Conservation (phyloP, 2,329 filamentous ascomycete genomes). For the Fusarium torulosum region DNA sequence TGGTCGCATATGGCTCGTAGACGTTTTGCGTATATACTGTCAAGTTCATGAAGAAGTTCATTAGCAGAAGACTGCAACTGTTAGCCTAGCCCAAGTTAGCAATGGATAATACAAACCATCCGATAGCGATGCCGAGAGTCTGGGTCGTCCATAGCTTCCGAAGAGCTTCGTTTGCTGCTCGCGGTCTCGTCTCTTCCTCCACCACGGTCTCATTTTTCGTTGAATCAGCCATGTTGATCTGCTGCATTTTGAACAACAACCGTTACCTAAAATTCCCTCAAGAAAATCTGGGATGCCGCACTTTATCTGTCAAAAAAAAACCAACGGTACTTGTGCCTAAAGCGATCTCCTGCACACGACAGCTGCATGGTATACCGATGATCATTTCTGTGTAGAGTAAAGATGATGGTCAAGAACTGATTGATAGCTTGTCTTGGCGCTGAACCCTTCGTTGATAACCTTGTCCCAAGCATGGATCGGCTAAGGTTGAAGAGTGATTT, state of each 20-base stretch:
- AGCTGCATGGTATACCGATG: constrained; percentile 7
- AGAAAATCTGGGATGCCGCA: background rate
- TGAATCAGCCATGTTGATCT: constrained; percentile 9
- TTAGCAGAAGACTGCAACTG: constrained; percentile 20
- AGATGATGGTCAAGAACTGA: constrained; percentile 16
- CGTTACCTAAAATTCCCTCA: background rate
- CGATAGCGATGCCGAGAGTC: constrained; percentile 21
- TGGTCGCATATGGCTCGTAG: constrained; percentile 37
- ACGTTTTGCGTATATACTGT: constrained; percentile 40
- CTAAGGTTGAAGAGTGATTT: background rate
- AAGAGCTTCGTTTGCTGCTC: constrained; percentile 28
- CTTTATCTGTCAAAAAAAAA: constrained; percentile 1
- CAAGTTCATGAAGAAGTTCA: constrained; percentile 43
- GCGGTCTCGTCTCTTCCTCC: background rate
- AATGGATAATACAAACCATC: background rate
- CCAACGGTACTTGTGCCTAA: constrained; percentile 26
- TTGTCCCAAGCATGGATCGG: constrained; percentile 3
- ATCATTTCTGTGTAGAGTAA: constrained; percentile 27
- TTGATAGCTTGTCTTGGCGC: constrained; percentile 37
- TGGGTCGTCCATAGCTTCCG: constrained; percentile 30
- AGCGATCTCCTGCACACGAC: background rate
- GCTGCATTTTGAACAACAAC: no score
- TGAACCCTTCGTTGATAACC: background rate
- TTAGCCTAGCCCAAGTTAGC: background rate
- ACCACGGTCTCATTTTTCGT: background rate